Base-by-base conservation (phyloP, 2,329 filamentous ascomycete species). In the Tothia fuscella region DNA sequence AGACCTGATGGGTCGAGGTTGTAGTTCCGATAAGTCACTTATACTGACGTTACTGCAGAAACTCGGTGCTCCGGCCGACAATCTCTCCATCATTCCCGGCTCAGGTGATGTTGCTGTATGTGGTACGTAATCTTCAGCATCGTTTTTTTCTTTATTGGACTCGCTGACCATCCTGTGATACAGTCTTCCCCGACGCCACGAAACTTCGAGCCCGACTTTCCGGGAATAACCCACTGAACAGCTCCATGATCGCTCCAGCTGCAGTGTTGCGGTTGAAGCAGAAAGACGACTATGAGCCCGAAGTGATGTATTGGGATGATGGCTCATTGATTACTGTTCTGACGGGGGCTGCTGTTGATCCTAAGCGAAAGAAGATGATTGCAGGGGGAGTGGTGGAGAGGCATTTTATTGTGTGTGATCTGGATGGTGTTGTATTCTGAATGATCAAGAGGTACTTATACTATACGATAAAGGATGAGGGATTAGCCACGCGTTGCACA, bases 221-320 rank as follows among this genome's bases (percentile, higher is more conserved):
- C 31, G 31, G 17, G 7, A 19, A 34, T 10, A 16, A 16, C 20
- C 9, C 20, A 10, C 31, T 34, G 9, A 34, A 34, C 31, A 34
- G 31, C 31, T 34, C 31, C n/a, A 34, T 34, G 7, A 34, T 17
- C 31, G 31, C 13, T 17, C 13, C 31, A 10, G 31, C 31, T 19
- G 31, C 31, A 10, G 31, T 34, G 9, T 19, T 34, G 9, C 31
- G 31, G 20, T 17, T 34, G 31, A 10, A 17, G 7, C n/a, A 34
- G 31, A 19, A 7, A 9, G 20, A 17, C 10, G 31, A 34, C 17
- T 34, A 34, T 19, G 31, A 34, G 17, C 31, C 31, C 7, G 31
- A 34, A 17, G 31, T 34, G 13, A 34, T 34, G 10, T 34, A 34
- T 19, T 34, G 31, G 31, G 31, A 34, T 19, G 31, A 34, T 34